Evolutionary conservation across 2,329 filamentous ascomycete genomes (phyloP).

Genomic region (Acephala macrosclerotiorum): DNA sequence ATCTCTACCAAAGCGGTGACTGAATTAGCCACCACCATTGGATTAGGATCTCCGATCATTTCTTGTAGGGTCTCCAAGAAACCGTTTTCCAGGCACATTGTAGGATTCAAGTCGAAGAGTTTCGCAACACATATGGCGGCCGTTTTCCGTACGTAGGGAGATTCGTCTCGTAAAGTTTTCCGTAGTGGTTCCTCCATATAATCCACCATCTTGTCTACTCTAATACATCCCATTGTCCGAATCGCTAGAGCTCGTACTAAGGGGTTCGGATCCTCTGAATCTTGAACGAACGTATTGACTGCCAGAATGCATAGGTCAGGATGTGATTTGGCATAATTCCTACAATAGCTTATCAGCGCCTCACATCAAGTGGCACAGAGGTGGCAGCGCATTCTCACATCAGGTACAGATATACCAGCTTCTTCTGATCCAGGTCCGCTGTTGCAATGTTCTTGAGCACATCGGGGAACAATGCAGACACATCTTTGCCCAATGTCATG

Average conservation of each 20-base stretch:
- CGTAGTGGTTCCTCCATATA: slow-evolving; percentile 99
- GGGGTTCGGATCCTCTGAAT: slow-evolving; percentile 97
- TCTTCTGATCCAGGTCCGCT: slow-evolving; percentile 94
- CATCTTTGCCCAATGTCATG: slow-evolving; percentile 98
- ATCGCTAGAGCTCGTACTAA: slow-evolving; percentile 94
- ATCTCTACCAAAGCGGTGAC: slow-evolving; percentile 95
- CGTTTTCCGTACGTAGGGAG: slow-evolving; percentile 97
- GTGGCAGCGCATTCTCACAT: slow-evolving; percentile 65
- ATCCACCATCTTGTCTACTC: slow-evolving; percentile 99
- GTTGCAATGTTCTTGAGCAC: slow-evolving; percentile 99
- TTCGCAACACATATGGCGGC: slow-evolving; percentile 98
- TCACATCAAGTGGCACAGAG: background rate
- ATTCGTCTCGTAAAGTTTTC: slow-evolving; percentile 96
- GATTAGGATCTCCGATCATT: slow-evolving; percentile 95
- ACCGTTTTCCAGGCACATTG: slow-evolving; percentile 94
- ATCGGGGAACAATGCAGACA: slow-evolving; percentile 95
- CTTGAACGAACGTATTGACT: slow-evolving; percentile 98
- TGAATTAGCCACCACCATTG: slow-evolving; percentile 98
- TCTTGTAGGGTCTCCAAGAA: slow-evolving; percentile 95
- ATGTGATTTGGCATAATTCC: slow-evolving; percentile 99
- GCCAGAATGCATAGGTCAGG: slow-evolving; percentile 98
- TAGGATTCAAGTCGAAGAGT: slow-evolving; percentile 92
- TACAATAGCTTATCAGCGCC: slow-evolving; percentile 47
- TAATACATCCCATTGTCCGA: slow-evolving; percentile 97
- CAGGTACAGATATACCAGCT: slow-evolving; percentile 96